phyloP scores from a whole-genome alignment of 257 asterid genomes.

The Nicotiana tabacum region DNA sequence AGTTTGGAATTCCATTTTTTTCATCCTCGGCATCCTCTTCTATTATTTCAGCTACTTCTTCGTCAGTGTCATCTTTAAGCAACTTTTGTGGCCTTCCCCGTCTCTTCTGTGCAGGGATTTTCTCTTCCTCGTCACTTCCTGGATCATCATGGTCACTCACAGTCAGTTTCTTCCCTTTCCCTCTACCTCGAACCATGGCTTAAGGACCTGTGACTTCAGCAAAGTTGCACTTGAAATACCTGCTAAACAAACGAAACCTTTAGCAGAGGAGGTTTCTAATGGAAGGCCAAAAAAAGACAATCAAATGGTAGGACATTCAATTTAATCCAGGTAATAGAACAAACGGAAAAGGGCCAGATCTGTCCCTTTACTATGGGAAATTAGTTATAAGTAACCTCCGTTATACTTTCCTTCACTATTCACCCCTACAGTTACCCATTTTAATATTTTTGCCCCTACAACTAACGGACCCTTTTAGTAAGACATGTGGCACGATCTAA shows the following conservation, averaged over 20 bases:
- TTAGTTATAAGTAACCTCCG: too few relatives aligned
- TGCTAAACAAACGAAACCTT: conserved; percentile 6
- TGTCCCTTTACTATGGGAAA: too few relatives aligned
- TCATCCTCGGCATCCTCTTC: conserved; percentile 36
- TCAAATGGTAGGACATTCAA: too few relatives aligned
- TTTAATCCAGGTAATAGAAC: too few relatives aligned
- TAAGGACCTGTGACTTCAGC: not conserved
- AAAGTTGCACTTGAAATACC: conserved; percentile 14
- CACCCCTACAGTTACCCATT: too few relatives aligned
- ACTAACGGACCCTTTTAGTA: too few relatives aligned
- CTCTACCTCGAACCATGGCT: conserved; percentile 40
- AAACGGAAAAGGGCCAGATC: too few relatives aligned
- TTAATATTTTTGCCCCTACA: too few relatives aligned
- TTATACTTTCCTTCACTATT: too few relatives aligned
- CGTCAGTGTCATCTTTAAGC: conserved; percentile 36
- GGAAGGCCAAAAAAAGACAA: too few relatives aligned
- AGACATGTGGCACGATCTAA: too few relatives aligned
- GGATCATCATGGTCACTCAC: conserved; percentile 34
- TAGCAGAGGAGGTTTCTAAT: too few relatives aligned
- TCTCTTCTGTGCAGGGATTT: conserved; percentile 39
- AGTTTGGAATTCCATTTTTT: conserved; percentile 17
- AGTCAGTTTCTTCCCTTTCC: conserved; percentile 40
- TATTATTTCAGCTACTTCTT: conserved; percentile 27
- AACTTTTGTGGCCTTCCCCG: conserved; percentile 55
- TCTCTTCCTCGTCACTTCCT: conserved; percentile 47